Conservation (phyloP, 2,329 filamentous ascomycete genomes). For the Colletotrichum musicola region DNA sequence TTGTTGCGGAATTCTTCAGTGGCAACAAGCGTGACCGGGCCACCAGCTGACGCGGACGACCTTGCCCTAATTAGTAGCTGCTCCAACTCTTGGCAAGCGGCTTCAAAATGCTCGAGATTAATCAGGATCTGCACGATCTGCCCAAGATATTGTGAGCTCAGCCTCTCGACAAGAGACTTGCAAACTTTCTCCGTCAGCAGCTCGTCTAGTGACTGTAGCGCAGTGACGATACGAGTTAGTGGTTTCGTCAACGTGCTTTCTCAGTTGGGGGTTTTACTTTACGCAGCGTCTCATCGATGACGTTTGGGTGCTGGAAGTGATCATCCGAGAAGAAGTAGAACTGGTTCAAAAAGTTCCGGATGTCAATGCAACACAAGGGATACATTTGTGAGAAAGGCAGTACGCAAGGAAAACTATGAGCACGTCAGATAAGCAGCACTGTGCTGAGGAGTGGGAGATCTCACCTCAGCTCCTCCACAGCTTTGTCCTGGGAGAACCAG, state of each 20-base stretch:
- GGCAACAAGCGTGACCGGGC: constrained; percentile 82
- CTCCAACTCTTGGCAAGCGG: constrained; percentile 90
- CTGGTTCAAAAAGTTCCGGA: constrained; percentile 96
- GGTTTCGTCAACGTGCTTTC: background rate
- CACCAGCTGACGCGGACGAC: constrained; percentile 83
- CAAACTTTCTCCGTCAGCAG: constrained; percentile 95
- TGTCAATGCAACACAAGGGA: constrained; percentile 96
- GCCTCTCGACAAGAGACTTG: constrained; percentile 85
- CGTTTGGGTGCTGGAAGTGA: constrained; percentile 89
- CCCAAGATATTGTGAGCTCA: constrained; percentile 93
- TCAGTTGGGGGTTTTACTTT: constrained; percentile 62
- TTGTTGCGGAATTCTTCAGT: constrained; percentile 89
- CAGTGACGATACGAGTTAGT: background rate
- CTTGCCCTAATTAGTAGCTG: constrained; percentile 86
- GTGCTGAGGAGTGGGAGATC: constrained; percentile 41
- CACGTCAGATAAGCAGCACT: constrained; percentile 39
- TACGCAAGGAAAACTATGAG: constrained; percentile 87
- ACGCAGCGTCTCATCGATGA: constrained; percentile 92
- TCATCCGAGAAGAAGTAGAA: constrained; percentile 99
- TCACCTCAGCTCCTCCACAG: constrained; percentile 79
- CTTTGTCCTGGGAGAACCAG: constrained; percentile 92
- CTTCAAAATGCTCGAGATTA: constrained; percentile 97
- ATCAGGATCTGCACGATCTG: constrained; percentile 99
- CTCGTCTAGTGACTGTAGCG: constrained; percentile 83
- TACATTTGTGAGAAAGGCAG: constrained; percentile 99